phyloP scores from a whole-genome alignment of 306 rosid genomes.

The Vachellia pachyceras region DNA sequence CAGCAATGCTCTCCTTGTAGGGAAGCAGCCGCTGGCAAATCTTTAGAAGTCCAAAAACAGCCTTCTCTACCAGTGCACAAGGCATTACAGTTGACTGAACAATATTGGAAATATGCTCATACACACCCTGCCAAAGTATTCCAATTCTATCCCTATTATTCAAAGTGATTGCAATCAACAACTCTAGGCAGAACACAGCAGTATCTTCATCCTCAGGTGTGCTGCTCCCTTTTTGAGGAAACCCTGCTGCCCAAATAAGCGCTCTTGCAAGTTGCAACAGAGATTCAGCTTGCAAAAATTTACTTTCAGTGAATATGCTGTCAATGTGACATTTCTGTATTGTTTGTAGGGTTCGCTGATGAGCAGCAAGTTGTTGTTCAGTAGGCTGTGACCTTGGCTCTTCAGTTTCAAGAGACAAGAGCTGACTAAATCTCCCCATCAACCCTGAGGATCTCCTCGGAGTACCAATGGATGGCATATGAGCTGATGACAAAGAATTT shows the following conservation, averaged over 20 bases:
- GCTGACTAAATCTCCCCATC: constrained; percentile 99
- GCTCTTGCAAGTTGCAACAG: constrained; percentile 91
- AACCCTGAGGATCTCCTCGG: constrained; percentile 94
- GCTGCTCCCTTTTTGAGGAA: constrained; percentile 87
- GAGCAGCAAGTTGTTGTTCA: constrained; percentile 99
- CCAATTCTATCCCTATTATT: constrained; percentile 94
- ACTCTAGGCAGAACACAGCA: constrained; percentile 94
- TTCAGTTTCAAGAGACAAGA: constrained; percentile 94
- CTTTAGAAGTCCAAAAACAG: constrained; percentile 93
- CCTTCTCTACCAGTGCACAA: constrained; percentile 93
- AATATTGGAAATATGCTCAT: constrained; percentile 88
- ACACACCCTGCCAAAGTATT: constrained; percentile 97
- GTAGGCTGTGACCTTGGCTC: constrained; percentile 98
- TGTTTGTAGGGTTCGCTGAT: constrained; percentile 91
- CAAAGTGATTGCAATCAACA: constrained; percentile 93
- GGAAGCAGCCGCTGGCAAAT: constrained; percentile 99
- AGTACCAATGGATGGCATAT: constrained; percentile 80
- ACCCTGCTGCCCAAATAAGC: constrained; percentile 91
- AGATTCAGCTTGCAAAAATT: constrained; percentile 96
- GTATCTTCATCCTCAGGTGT: constrained; percentile 98
- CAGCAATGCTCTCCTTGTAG: constrained; percentile 93
- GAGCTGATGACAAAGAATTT: constrained; percentile 83
- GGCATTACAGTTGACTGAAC: constrained; percentile 98
- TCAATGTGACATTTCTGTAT: constrained; percentile 94
- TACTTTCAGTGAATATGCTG: constrained; percentile 93